Conservation (phyloP, 1,284 basidiomycete species). For the Ceratobasidium sp. region DNA sequence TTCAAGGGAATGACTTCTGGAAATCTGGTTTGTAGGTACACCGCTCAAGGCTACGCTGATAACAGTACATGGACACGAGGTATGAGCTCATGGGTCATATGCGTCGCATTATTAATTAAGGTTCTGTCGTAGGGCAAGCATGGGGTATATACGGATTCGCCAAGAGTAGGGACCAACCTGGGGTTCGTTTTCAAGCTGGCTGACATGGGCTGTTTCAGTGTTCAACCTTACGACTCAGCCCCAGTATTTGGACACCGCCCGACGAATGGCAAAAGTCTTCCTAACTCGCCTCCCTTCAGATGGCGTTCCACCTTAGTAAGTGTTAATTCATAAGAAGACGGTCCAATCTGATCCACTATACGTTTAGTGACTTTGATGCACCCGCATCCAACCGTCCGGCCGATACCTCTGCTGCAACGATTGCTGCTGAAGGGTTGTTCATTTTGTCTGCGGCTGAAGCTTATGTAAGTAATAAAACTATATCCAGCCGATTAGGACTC, state of each 20-base stretch:
- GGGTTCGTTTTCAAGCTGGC: conserved; percentile 21
- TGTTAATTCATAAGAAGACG: conserved; percentile 9
- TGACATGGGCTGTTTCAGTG: conserved; percentile 54
- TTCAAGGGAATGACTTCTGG: too few species aligned
- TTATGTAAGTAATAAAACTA: conserved; percentile 3
- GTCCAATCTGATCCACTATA: neutral
- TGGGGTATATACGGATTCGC: conserved; percentile 74
- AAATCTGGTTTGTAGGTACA: too few species aligned
- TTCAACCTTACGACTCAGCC: conserved; percentile 58
- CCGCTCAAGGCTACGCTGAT: conserved; percentile 67
- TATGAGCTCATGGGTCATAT: neutral
- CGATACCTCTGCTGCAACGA: conserved; percentile 69
- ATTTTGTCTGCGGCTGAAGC: conserved; percentile 61
- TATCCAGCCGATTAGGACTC: neutral
- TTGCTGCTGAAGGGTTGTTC: conserved; percentile 63
- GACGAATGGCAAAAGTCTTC: conserved; percentile 64
- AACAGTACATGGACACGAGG: conserved; percentile 68
- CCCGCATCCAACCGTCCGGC: conserved; percentile 61
- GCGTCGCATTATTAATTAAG: neutral
- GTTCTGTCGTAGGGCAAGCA: conserved; percentile 57
- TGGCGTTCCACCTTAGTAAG: conserved; percentile 66
- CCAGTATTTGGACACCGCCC: conserved; percentile 63
- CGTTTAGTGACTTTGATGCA: conserved; percentile 69
- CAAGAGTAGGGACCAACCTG: conserved; percentile 58
- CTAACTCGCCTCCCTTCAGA: conserved; percentile 58